phyloP scores from a whole-genome alignment of 2,329 filamentous ascomycete species.

The Neofusicoccum ribis region DNA sequence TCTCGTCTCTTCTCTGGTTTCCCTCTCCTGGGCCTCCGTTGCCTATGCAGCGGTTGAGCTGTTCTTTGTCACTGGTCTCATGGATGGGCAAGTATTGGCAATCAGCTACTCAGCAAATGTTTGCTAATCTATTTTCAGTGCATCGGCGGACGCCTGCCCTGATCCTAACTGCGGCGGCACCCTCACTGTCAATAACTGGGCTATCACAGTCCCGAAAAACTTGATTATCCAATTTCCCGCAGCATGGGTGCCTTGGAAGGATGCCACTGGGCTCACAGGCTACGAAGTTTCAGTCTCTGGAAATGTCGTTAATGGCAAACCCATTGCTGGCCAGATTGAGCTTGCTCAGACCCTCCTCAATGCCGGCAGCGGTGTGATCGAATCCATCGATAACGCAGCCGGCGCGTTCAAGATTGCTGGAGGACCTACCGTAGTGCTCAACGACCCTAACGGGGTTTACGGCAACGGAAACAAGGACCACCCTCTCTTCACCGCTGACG shows the following conservation, averaged over 20 bases:
- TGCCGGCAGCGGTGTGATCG: conserved; percentile 38
- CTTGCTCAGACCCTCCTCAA: conserved; percentile 41
- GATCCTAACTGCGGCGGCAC: conserved; percentile 48
- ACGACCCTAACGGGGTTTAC: conserved; percentile 50
- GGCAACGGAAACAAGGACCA: conserved; percentile 39
- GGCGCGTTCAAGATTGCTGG: conserved; percentile 39
- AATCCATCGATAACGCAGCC: conserved; percentile 29
- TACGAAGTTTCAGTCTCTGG: conserved; percentile 35
- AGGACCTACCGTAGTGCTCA: conserved; percentile 42
- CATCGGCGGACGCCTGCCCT: conserved; percentile 21
- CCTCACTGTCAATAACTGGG: conserved; percentile 48
- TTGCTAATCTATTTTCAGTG: not conserved
- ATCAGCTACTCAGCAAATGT: no score
- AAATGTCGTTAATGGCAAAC: conserved; percentile 39
- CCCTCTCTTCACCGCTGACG: conserved; percentile 51
- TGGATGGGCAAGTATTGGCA: conserved; percentile 29
- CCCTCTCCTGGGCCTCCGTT: not conserved
- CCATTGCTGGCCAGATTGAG: conserved; percentile 43
- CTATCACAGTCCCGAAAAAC: conserved; percentile 51
- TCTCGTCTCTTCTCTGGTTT: not conserved
- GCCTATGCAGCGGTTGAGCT: conserved; percentile 18
- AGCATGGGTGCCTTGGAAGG: conserved; percentile 45
- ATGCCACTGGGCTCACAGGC: conserved; percentile 23
- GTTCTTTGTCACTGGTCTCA: conserved; percentile 30
- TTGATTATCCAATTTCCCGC: conserved; percentile 52